A percentile compares a stretch with the other conserved stretches of the same genome.
Evolutionary conservation across 306 rosid genomes (phyloP).

Genomic region (Fragaria vesca): DNA sequence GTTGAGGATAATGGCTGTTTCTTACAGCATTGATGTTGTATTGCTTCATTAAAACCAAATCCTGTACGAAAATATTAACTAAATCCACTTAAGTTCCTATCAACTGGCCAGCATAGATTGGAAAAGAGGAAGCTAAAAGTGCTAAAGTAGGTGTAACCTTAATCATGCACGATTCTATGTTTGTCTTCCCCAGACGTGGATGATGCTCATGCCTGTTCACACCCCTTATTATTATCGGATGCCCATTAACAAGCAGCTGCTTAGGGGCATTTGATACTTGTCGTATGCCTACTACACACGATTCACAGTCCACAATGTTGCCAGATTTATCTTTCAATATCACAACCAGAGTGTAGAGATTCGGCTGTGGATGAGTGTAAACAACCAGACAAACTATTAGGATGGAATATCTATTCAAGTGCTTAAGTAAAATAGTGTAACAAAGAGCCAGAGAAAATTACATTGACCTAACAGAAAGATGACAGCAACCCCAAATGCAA

Average conservation of each 20-base stretch:
- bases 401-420: neutral
- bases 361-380: constrained; percentile 56
- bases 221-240: constrained; percentile 76
- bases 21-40: constrained; percentile 90
- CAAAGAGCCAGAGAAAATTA: neutral
- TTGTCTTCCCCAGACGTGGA: constrained; percentile 92
- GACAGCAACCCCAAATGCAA: neutral
- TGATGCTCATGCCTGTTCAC: constrained; percentile 98
- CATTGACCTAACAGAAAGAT: neutral
- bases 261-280: constrained; percentile 75
- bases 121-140: neutral
- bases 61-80: constrained; percentile 46
- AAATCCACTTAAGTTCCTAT: constrained; percentile 14
- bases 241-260: constrained; percentile 89
- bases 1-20: constrained; percentile 99
- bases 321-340: constrained; percentile 73
- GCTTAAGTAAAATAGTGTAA: neutral
- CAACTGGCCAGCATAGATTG: constrained; percentile 8
- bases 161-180: constrained; percentile 91
- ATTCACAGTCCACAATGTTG: constrained; percentile 72
- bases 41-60: constrained; percentile 89
- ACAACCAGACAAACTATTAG: constrained; percentile 16
- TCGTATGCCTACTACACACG: constrained; percentile 76
- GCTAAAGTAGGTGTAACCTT: constrained; percentile 47
- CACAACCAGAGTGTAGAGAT: constrained; percentile 76